Percentiles rank a stretch among this genome's conserved stretches.
These are phyloP conservation scores for Cadophora luteo-olivacea DNA, from an alignment of 2,329 filamentous ascomycete genomes.

Conservation along the genomic window DNA sequence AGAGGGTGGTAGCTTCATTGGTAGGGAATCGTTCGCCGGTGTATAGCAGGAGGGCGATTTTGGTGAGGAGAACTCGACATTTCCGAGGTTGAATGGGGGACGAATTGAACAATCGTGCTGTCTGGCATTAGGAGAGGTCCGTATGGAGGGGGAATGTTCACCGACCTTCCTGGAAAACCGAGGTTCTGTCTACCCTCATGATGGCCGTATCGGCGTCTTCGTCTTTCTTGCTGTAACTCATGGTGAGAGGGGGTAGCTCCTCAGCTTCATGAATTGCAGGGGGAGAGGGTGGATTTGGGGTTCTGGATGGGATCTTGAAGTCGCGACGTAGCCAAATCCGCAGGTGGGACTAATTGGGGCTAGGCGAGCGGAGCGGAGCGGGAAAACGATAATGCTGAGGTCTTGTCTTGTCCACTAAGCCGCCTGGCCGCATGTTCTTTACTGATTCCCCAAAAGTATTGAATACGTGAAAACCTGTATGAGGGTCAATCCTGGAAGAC, in stretches of 20 bases:
- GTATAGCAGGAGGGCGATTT: constrained; percentile 95
- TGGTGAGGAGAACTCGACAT: constrained; percentile 97
- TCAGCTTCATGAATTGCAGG: constrained; percentile 46
- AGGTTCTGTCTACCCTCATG: constrained; percentile 96
- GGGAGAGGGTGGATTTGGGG: constrained; percentile 30
- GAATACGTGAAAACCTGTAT: too few relatives aligned
- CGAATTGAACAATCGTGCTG: constrained; percentile 96
- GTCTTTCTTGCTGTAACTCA: constrained; percentile 99
- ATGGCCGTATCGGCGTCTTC: constrained; percentile 94
- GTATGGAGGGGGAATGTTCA: constrained; percentile 40
- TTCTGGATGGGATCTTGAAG: constrained; percentile 29
- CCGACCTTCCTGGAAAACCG: constrained; percentile 97
- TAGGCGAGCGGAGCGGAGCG: constrained; percentile 31
- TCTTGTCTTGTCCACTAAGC: too few relatives aligned
- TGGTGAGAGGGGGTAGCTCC: constrained; percentile 54
- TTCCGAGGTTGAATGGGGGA: constrained; percentile 95
- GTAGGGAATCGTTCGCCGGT: constrained; percentile 97
- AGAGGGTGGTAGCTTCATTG: constrained; percentile 96
- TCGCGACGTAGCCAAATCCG: constrained; percentile 43
- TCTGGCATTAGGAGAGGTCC: constrained; percentile 48
- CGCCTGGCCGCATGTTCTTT: too few relatives aligned
- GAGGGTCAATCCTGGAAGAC: too few relatives aligned
- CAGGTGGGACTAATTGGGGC: constrained; percentile 37
- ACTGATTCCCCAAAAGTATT: too few relatives aligned
- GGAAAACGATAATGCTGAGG: constrained; percentile 6